Percentiles rank a stretch among this genome's conserved stretches.
phyloP scores from a whole-genome alignment of 352 stramenopile genomes.

The Globisporangium mamillatum region DNA sequence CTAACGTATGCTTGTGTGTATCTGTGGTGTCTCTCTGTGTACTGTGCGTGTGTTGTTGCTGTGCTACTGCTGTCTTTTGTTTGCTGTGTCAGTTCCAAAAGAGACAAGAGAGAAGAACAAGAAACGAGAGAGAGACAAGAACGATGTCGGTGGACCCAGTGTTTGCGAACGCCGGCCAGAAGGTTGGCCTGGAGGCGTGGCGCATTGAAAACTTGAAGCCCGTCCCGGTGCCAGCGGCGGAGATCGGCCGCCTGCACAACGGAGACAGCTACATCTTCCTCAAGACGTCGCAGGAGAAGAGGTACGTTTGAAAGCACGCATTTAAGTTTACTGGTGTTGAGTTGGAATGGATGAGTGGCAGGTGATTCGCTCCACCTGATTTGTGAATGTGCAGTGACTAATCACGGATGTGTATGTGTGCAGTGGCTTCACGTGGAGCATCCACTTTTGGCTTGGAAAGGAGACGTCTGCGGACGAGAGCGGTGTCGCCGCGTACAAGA shows the following conservation, averaged over 20 bases:
- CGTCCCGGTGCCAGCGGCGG: constrained; percentile 42
- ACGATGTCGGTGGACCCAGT: constrained; percentile 59
- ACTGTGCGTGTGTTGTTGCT: too few relatives aligned
- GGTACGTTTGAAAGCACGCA: constrained; percentile 17
- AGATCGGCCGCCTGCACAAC: constrained; percentile 90
- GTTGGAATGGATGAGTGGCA: not conserved
- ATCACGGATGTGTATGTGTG: not conserved
- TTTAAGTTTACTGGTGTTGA: not conserved
- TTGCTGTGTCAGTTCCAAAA: constrained; percentile 3
- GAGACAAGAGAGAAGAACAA: constrained; percentile 1
- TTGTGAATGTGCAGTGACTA: not conserved
- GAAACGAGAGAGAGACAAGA: constrained; percentile 5
- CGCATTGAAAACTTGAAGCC: constrained; percentile 82
- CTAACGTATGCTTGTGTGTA: constrained; percentile 1
- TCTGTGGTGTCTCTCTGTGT: not conserved
- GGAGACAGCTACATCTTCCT: constrained; percentile 98
- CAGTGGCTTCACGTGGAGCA: constrained; percentile 80
- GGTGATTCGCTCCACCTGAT: not conserved
- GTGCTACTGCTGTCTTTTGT: too few relatives aligned
- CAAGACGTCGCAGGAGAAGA: constrained; percentile 62
- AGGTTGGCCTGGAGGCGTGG: constrained; percentile 74
- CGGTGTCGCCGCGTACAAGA: constrained; percentile 95
- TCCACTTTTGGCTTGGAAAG: constrained; percentile 96
- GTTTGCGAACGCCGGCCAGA: constrained; percentile 58
- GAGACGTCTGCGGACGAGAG: constrained; percentile 92